Percentiles rank a stretch among this genome's conserved stretches.
Conservation (phyloP, 169 alveolate species). For the Plasmodium cynomolgi region DNA sequence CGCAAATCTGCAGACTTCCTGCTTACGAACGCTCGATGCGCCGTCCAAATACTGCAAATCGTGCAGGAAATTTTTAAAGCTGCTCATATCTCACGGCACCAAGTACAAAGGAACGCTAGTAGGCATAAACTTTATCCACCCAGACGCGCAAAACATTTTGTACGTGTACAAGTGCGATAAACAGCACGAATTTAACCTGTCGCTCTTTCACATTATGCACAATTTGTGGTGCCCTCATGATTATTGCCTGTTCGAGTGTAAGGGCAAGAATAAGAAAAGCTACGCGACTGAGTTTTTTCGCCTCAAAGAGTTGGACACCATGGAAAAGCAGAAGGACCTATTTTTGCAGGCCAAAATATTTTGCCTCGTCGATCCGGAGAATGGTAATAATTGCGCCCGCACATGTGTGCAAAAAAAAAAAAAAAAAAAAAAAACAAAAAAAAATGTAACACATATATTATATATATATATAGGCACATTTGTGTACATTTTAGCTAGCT, state of each 20-base stretch:
- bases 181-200: conserved; percentile 28
- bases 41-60: conserved; percentile 32
- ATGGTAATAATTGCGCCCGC: neutral
- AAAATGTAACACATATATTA: neutral
- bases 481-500: neutral
- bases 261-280: neutral
- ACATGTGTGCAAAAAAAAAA: neutral
- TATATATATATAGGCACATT: neutral
- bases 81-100: conserved; percentile 25
- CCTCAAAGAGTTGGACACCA: conserved; percentile 55
- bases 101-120: conserved; percentile 44
- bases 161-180: conserved; percentile 31
- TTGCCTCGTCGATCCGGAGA: conserved; percentile 25
- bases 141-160: conserved; percentile 16
- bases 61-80: conserved; percentile 44
- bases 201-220: conserved; percentile 30
- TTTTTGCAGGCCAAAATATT: conserved; percentile 39
- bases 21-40: conserved; percentile 1
- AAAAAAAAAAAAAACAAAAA: too few relatives aligned
- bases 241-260: conserved; percentile 39
- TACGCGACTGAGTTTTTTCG: conserved; percentile 62
- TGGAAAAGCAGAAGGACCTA: conserved; percentile 48
- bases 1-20: neutral
- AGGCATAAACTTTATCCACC: conserved; percentile 3
- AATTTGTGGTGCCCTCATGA: conserved; percentile 68